phyloP scores from a whole-genome alignment of 1,284 basidiomycete species.

The Meripilus lineatus region DNA sequence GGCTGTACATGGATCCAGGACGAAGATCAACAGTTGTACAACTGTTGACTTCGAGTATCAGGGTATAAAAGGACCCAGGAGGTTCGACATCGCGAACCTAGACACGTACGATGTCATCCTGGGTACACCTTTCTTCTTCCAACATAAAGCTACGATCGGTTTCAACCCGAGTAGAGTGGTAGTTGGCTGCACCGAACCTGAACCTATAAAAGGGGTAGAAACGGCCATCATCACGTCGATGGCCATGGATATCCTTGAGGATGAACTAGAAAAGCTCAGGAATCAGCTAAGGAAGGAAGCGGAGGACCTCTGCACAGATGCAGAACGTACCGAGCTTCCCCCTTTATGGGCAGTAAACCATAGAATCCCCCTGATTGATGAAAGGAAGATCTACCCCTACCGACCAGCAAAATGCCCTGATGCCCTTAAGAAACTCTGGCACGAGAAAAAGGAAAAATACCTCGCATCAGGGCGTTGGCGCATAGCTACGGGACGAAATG shows the following conservation, averaged over 20 bases:
- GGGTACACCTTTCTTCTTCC: no score
- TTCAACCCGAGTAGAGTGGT: conserved; percentile 19
- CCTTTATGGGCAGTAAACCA: conserved; percentile 34
- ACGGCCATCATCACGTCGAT: conserved; percentile 10
- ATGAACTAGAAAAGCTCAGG: conserved; percentile 13
- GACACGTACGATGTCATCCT: conserved; percentile 24
- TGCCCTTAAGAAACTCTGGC: conserved; percentile 24
- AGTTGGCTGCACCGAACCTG: conserved; percentile 13
- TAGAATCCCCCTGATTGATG: conserved; percentile 32
- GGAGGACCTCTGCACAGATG: no score
- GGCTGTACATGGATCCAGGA: conserved; percentile 26
- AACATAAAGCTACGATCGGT: conserved; percentile 16
- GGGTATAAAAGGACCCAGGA: no score
- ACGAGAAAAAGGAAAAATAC: conserved; percentile 25
- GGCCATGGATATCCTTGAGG: conserved; percentile 14
- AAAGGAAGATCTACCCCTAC: conserved; percentile 23
- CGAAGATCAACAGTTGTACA: no score
- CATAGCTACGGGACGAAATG: conserved; percentile 21
- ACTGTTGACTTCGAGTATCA: no score
- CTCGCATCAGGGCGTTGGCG: conserved; percentile 26
- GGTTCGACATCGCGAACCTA: no score
- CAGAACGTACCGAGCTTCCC: no score
- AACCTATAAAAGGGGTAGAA: conserved; percentile 15
- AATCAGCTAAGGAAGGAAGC: no score
- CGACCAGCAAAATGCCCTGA: conserved; percentile 28